Base-by-base conservation (phyloP, 116 monocot species). In the Posidonia oceanica region DNA sequence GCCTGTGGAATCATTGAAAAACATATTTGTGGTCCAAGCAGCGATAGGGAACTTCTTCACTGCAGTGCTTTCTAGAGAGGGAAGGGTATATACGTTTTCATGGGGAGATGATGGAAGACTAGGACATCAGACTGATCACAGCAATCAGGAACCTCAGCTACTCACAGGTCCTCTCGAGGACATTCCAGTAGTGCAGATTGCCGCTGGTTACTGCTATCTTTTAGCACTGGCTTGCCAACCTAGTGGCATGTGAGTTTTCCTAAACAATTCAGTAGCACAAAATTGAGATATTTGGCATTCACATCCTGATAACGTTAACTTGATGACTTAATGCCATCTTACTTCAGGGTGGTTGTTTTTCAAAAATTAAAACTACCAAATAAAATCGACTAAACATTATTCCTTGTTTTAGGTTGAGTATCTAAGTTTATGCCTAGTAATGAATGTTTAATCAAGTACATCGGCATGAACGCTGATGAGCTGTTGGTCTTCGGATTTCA, bases 191-290 rank as follows among this genome's bases (percentile, higher is more conserved):
- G 97, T 97, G 58, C 97, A 97, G 80, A 97, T 97, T 84, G 97
- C 92, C 36, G 97, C 97, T 56, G 97, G 97, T 36, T 89, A 97
- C 75, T 97, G 97, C 75, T 97, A 97, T 69, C 85, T 97, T 15
- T 81, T 97, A 17, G 85, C 85, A 51, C 66, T 97, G 68, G 77
- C 92, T 18, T 92, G 87, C 55, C 79, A 97, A 76, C 85, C 92
- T 17, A 79, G 69, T 39, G 97, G 92, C 80, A 97, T 92, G 97
- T 97, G 85, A 91, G 87, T 60, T 80, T 72, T 68, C 36, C 22
- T 17, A 7, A 58, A 17, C 17, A 20, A 58, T 58, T n/a, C 12
- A 58, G 15, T 57, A 38, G 39, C 3, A 63, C 36, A 37, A 29
- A 29, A 29, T 29, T 29, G 29, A 29, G 29, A 29, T 29, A 29